phyloP scores from a whole-genome alignment of 257 asterid genomes.

The Euphrasia confusa region DNA sequence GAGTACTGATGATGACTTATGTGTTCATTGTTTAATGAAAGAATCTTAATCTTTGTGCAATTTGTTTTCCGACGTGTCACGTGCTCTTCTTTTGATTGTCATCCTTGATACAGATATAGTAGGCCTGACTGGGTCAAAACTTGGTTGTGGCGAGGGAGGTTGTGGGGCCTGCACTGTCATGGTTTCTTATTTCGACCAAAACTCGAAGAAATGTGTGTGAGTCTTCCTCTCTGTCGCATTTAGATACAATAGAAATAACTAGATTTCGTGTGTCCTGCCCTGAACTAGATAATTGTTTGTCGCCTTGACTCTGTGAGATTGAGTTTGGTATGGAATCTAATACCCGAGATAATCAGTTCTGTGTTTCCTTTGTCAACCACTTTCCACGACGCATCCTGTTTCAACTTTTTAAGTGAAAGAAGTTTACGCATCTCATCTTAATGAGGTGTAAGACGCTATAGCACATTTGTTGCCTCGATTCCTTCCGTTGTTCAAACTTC shows the following conservation, averaged over 20 bases:
- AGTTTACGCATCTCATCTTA: no score
- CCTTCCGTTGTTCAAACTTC: no score
- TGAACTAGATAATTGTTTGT: constrained; percentile 12
- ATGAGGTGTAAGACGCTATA: no score
- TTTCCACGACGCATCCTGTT: no score
- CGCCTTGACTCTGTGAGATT: constrained; percentile 4
- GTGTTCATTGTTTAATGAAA: not conserved
- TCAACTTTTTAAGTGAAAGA: no score
- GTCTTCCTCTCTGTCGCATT: constrained; percentile 31
- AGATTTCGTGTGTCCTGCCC: not conserved
- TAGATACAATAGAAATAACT: not conserved
- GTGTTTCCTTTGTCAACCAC: no score
- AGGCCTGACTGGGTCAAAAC: constrained; percentile 95
- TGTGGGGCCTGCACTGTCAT: constrained; percentile 99
- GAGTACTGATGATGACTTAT: not conserved
- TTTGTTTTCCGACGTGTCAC: not conserved
- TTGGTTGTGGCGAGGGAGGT: constrained; percentile 99
- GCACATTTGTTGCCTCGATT: no score
- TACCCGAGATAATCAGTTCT: no score
- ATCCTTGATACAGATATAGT: constrained; percentile 44
- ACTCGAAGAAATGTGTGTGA: constrained; percentile 79
- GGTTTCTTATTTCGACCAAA: constrained; percentile 80
- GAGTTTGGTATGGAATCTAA: no score
- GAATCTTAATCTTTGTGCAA: not conserved
- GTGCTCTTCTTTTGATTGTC: constrained; percentile 14